Evolutionary conservation across 2,329 filamentous ascomycete species (phyloP).

Genomic region (Alternaria arborescens): DNA sequence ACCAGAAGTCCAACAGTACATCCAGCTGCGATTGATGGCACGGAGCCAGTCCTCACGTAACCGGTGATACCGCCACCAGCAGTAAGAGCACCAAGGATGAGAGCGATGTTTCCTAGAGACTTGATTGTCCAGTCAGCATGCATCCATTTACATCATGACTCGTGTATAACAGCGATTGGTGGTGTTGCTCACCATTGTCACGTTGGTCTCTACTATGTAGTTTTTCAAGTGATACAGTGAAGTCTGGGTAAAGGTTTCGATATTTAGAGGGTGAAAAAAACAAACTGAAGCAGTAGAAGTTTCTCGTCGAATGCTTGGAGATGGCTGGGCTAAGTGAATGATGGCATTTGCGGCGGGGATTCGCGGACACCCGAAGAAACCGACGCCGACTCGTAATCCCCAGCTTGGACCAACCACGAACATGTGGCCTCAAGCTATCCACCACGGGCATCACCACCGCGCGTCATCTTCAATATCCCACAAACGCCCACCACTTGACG

Average conservation of each 20-base stretch:
- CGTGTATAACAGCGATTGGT: not conserved
- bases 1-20: slow-evolving; percentile 78
- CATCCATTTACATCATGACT: slow-evolving; percentile 7
- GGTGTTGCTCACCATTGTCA: not conserved
- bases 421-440: slow-evolving; percentile 40
- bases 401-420: slow-evolving; percentile 21
- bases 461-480: not conserved
- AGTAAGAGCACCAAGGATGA: slow-evolving; percentile 80
- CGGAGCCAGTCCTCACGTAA: slow-evolving; percentile 82
- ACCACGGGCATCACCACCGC: slow-evolving; percentile 17
- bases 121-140: slow-evolving; percentile 17
- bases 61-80: slow-evolving; percentile 88
- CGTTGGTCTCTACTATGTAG: not conserved
- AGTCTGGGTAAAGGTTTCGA: not conserved
- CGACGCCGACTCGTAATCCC: slow-evolving; percentile 14
- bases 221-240: too few relatives aligned
- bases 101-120: slow-evolving; percentile 68
- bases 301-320: not conserved
- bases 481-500: not conserved
- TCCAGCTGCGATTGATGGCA: slow-evolving; percentile 87
- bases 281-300: not conserved
- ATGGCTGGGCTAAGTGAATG: slow-evolving; percentile 6
- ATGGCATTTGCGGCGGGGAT: slow-evolving; percentile 35
- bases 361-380: slow-evolving; percentile 23
- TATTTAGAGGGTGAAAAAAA: not conserved